These are phyloP conservation scores for Eremochloa ophiuroides DNA, from an alignment of 176 grass and related monocot genomes.

Conservation along the genomic window DNA sequence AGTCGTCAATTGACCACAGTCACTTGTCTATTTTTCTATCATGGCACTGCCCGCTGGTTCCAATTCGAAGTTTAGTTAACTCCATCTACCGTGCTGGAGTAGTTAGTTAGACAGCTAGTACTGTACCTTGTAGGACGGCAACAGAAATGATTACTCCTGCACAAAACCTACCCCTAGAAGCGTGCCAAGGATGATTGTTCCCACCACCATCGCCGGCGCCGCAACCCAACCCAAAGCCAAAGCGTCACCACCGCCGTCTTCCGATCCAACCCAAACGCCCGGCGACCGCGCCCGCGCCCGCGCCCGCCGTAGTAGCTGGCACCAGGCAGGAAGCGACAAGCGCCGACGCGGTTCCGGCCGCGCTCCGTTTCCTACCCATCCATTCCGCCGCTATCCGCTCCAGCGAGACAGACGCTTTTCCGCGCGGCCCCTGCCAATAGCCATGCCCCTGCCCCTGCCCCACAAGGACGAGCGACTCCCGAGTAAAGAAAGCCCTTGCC, in stretches of 20 bases:
- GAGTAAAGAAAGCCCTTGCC: constrained; percentile 5
- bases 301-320: neutral
- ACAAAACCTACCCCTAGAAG: neutral
- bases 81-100: neutral
- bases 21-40: neutral
- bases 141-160: neutral
- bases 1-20: too few relatives aligned
- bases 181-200: neutral
- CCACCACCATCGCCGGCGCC: neutral
- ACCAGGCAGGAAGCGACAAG: constrained; percentile 35
- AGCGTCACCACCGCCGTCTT: neutral
- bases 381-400: too few relatives aligned
- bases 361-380: too few relatives aligned
- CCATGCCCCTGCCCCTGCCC: too few relatives aligned
- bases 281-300: too few relatives aligned
- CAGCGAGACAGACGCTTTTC: neutral
- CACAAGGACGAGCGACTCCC: too few relatives aligned
- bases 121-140: neutral
- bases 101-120: too few relatives aligned
- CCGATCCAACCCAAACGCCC: neutral
- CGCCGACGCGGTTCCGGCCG: constrained; percentile 1
- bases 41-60: too few relatives aligned
- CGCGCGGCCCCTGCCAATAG: too few relatives aligned
- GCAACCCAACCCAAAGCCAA: neutral
- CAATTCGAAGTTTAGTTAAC: too few relatives aligned